phyloP scores from a whole-genome alignment of 1,284 basidiomycete genomes.

The Ceratobasidium papillatum region DNA sequence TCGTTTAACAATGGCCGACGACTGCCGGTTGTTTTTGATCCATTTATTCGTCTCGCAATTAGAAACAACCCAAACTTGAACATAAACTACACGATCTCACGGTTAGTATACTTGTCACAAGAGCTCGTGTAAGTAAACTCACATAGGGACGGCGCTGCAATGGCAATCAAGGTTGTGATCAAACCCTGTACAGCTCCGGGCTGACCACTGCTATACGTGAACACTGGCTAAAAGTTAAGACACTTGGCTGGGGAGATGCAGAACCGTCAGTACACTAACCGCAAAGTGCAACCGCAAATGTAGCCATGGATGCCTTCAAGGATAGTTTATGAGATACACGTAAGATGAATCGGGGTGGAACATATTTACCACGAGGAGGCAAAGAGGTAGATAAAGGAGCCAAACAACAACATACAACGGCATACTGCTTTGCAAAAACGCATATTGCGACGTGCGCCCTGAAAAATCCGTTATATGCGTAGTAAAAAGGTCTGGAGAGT shows the following conservation, averaged over 20 bases:
- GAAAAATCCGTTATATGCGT: background rate
- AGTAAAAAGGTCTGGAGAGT: background rate
- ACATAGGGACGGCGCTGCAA: constrained; percentile 31
- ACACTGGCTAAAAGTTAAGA: background rate
- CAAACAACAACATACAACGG: constrained; percentile 81
- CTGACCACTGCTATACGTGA: constrained; percentile 40
- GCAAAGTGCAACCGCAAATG: constrained; percentile 43
- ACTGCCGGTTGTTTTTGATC: constrained; percentile 33
- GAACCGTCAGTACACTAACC: background rate
- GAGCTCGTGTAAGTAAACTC: constrained; percentile 3
- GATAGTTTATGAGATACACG: constrained; percentile 7
- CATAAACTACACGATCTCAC: background rate
- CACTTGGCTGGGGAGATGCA: background rate
- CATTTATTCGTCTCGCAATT: constrained; percentile 38
- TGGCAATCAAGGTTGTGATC: constrained; percentile 37
- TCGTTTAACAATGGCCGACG: constrained; percentile 27
- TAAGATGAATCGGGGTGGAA: too few relatives aligned
- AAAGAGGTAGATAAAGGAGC: constrained; percentile 55
- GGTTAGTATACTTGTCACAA: background rate
- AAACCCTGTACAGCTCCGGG: background rate
- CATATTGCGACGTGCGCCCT: constrained; percentile 65
- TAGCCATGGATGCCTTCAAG: constrained; percentile 37
- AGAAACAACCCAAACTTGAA: constrained; percentile 41
- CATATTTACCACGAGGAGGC: constrained; percentile 7
- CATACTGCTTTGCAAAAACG: constrained; percentile 68